These are phyloP conservation scores for Nephelium lappaceum DNA, from an alignment of 345 rosid genomes.

Conservation along the genomic window DNA sequence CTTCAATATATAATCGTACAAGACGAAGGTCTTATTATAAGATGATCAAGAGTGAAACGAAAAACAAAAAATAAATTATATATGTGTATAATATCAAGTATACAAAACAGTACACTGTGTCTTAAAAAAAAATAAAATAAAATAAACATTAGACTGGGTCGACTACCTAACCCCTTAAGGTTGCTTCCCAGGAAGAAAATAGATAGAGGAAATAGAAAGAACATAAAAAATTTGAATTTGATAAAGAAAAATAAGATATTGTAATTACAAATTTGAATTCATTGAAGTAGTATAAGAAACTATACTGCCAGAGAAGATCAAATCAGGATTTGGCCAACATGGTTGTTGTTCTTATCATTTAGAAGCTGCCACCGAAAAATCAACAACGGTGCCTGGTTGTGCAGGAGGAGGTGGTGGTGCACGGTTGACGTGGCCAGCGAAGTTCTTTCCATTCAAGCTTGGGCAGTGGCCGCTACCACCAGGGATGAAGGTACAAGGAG, in stretches of 20 bases:
- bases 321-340: not conserved
- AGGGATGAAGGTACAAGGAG: constrained; percentile 26
- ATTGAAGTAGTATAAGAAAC: not conserved
- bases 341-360: not conserved
- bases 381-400: not conserved
- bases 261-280: not conserved
- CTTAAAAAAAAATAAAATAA: too few relatives aligned
- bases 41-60: not conserved
- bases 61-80: too few relatives aligned
- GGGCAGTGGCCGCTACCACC: constrained; percentile 7
- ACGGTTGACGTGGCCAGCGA: constrained; percentile 26
- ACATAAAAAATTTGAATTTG: too few relatives aligned
- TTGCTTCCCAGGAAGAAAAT: not conserved
- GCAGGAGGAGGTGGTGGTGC: constrained; percentile 5
- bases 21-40: not conserved
- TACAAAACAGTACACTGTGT: not conserved
- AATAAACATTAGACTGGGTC: not conserved
- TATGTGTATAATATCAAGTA: not conserved
- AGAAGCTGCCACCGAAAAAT: not conserved
- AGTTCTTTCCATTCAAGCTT: constrained; percentile 24
- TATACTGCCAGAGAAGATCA: not conserved
- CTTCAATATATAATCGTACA: not conserved
- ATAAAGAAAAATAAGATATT: not conserved
- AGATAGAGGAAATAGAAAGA: too few relatives aligned
- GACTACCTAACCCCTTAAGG: not conserved